phyloP scores from a whole-genome alignment of 2,329 filamentous ascomycete species.

The Fusarium acutatum region DNA sequence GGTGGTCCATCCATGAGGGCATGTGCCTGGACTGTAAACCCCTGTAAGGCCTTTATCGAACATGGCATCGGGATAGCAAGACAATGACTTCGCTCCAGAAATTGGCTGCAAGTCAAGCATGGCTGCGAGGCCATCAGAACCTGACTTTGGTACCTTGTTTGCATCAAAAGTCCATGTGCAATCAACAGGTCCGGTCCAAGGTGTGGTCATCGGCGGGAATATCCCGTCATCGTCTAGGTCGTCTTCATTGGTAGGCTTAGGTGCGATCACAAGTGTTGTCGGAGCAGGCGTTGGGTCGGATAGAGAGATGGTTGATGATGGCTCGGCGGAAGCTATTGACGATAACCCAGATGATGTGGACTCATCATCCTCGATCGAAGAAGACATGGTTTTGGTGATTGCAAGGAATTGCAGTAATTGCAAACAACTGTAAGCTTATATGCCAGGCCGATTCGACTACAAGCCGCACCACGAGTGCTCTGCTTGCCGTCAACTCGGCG shows the following conservation, averaged over 20 bases:
- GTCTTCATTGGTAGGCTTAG: slow-evolving; percentile 31
- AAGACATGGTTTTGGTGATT: slow-evolving; percentile 24
- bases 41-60: slow-evolving; percentile 49
- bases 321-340: slow-evolving; percentile 22
- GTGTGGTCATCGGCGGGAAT: slow-evolving; percentile 50
- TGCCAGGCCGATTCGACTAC: slow-evolving; percentile 30
- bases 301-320: slow-evolving; percentile 24
- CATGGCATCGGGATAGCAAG: slow-evolving; percentile 54
- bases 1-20: slow-evolving; percentile 53
- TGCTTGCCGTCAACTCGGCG: slow-evolving; percentile 37
- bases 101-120: slow-evolving; percentile 51
- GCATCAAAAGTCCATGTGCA: slow-evolving; percentile 53
- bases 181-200: slow-evolving; percentile 47
- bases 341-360: slow-evolving; percentile 9
- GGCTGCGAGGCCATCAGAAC: slow-evolving; percentile 44
- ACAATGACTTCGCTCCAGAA: slow-evolving; percentile 48
- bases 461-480: slow-evolving; percentile 23
- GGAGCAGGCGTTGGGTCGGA: slow-evolving; percentile 25
- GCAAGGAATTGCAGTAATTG: slow-evolving; percentile 4
- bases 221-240: slow-evolving; percentile 31
- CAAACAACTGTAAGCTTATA: neutral
- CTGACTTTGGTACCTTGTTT: slow-evolving; percentile 36
- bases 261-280: slow-evolving; percentile 17
- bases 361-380: slow-evolving; percentile 27
- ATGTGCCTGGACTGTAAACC: slow-evolving; percentile 52